Evolutionary conservation across 2,329 filamentous ascomycete genomes (phyloP), one percentile per base, ranked within the genome.

Genomic region (Sarocladium strictum): DNA sequence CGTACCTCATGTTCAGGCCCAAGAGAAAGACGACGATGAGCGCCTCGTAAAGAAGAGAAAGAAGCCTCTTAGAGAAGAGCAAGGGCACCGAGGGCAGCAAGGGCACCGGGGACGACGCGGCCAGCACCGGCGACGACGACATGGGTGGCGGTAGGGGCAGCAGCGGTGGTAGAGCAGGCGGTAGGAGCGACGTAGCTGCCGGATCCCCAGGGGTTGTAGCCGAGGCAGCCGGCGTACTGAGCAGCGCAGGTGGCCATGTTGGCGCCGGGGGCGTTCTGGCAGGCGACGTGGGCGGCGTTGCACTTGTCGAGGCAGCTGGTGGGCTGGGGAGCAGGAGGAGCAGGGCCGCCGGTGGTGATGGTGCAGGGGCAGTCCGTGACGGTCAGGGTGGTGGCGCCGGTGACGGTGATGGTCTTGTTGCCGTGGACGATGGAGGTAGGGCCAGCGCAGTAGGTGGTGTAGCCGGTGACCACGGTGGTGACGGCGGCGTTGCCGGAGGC

Each of bases 351-450:
- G 74, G 77, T 79, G 74, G 76, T 79, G 72, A 83, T 65, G 66
- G 81, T 89, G 84, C 84, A 87, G 62, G 84, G 81, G 79, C 85
- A 87, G 78, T 86, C 76, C 63, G 81, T 82, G 77, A 88, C 80
- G 75, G 85, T 88, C 70, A 87, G 72, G 69, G 83, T 85, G 68
- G 83, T 85, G 67, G 85, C 72, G 79, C 82, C 53, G 60, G 84
- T 84, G 72, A 90, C 76, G 63, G 80, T 86, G 79, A 87, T 88
- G 72, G 85, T 88, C 69, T 79, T 75, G 72, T 72, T 75, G 67
- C 78, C 79, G 74, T 86, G 76, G 65, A 79, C 80, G 70, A 89
- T 72, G 63, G 75, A 70, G 63, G 86, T 89, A 60, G 86, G 69
- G 61, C 67, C 76, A 21, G 87, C 85, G 83, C 87, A 90, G 82